These are phyloP conservation scores for Oryza brachyantha DNA, from an alignment of 176 grass and related monocot genomes.

Conservation along the genomic window DNA sequence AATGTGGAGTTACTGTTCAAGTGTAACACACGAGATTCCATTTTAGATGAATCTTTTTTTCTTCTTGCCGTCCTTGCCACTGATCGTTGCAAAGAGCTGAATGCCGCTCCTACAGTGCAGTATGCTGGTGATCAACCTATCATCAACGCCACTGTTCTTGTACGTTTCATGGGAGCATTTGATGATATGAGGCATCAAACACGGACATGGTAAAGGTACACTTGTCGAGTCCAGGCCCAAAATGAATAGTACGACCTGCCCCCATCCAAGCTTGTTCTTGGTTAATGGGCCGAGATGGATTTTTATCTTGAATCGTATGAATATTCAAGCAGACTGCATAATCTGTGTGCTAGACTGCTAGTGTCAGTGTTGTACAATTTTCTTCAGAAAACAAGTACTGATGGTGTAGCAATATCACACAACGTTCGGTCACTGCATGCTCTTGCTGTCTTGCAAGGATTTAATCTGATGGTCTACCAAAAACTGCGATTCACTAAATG, in stretches of 20 bases:
- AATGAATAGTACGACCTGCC: not conserved
- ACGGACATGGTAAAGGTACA: not conserved
- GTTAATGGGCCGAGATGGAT: not conserved
- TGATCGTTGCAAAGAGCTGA: not conserved
- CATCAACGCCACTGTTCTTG: no score
- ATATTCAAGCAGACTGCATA: no score
- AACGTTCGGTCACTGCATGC: no score
- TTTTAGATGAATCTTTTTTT: conserved; percentile 5
- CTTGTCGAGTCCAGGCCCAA: not conserved
- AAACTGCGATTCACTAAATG: not conserved
- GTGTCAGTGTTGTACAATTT: no score
- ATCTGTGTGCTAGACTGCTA: no score
- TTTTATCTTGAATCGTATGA: no score
- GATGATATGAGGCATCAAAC: not conserved
- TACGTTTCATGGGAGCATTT: no score
- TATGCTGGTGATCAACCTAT: not conserved
- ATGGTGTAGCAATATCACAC: no score
- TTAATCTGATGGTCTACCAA: no score
- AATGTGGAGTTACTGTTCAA: not conserved
- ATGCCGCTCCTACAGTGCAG: not conserved
- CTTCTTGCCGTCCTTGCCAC: not conserved
- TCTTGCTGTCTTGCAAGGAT: no score
- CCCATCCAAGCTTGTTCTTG: not conserved
- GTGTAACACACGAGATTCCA: not conserved
- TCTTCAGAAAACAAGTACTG: no score